These are phyloP conservation scores for Geranium brycei DNA, from an alignment of 345 rosid genomes.

Conservation along the genomic window DNA sequence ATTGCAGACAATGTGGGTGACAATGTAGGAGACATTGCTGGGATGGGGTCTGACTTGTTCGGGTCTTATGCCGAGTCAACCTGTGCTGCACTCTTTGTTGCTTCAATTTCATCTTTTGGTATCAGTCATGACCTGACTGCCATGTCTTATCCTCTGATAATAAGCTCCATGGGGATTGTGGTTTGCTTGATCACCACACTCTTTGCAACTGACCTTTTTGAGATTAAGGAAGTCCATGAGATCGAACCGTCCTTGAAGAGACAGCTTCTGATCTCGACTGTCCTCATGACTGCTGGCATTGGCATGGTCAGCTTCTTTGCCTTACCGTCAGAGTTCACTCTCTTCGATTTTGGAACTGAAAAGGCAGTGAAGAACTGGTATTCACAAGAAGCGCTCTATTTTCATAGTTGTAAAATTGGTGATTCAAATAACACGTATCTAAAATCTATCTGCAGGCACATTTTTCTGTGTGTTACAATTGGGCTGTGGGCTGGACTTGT, in stretches of 20 bases:
- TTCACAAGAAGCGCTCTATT: not conserved
- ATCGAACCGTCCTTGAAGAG: slow-evolving; percentile 51
- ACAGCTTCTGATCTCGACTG: slow-evolving; percentile 56
- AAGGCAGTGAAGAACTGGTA: slow-evolving; percentile 55
- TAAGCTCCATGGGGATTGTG: slow-evolving; percentile 50
- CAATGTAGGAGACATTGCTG: slow-evolving; percentile 66
- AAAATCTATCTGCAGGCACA: slow-evolving; percentile 26
- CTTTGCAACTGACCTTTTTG: slow-evolving; percentile 49
- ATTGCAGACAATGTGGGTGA: slow-evolving; percentile 68
- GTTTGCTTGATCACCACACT: slow-evolving; percentile 54
- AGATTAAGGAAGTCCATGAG: slow-evolving; percentile 39
- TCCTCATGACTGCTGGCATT: slow-evolving; percentile 53
- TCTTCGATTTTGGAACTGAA: slow-evolving; percentile 43
- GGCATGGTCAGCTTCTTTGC: slow-evolving; percentile 37
- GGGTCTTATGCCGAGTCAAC: slow-evolving; percentile 65
- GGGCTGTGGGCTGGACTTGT: slow-evolving; percentile 68
- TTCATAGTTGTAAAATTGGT: too few relatives aligned
- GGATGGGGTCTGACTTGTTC: slow-evolving; percentile 61
- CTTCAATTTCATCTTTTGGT: slow-evolving; percentile 55
- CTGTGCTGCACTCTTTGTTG: slow-evolving; percentile 60
- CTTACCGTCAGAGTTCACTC: slow-evolving; percentile 49
- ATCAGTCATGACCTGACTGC: slow-evolving; percentile 37
- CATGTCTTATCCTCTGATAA: slow-evolving; percentile 46
- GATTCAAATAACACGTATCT: too few relatives aligned
- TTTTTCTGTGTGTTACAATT: slow-evolving; percentile 49